A percentile compares a stretch with the other conserved stretches of the same genome.
Evolutionary conservation across 345 rosid genomes (phyloP).

Genomic region (Populus euphratica): DNA sequence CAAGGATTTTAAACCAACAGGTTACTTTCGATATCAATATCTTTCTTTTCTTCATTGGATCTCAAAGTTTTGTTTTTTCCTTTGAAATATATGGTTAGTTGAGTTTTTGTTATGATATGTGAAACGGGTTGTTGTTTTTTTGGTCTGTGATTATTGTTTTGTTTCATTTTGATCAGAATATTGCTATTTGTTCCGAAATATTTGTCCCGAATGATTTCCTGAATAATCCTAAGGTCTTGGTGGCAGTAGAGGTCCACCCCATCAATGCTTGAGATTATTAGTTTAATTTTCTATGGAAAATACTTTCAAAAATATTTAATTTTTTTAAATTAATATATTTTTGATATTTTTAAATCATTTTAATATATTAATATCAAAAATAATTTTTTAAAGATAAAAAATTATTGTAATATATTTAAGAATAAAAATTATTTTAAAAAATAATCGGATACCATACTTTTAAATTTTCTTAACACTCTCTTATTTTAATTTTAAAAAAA

Average conservation of each 20-base stretch:
- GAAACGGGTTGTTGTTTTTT: neutral
- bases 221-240: neutral
- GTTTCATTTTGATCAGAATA: neutral
- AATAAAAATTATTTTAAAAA: too few relatives aligned
- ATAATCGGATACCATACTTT: rapidly evolving
- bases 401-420: too few relatives aligned
- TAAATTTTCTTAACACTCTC: too few relatives aligned
- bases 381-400: too few relatives aligned
- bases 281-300: neutral
- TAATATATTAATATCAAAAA: too few relatives aligned
- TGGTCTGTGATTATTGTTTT: neutral
- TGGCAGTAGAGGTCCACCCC: neutral
- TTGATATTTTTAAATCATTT: too few relatives aligned
- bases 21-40: neutral
- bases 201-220: neutral
- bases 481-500: too few relatives aligned
- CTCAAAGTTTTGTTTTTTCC: neutral
- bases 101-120: neutral
- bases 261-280: neutral
- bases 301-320: too few relatives aligned
- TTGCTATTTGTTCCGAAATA: neutral
- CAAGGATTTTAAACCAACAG: neutral
- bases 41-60: neutral
- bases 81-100: neutral
- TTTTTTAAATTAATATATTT: too few relatives aligned